A percentile compares a stretch with the other conserved stretches of the same genome.
These are phyloP conservation scores for Halenospora varia DNA, from an alignment of 495 filamentous ascomycete species.

Conservation along the genomic window DNA sequence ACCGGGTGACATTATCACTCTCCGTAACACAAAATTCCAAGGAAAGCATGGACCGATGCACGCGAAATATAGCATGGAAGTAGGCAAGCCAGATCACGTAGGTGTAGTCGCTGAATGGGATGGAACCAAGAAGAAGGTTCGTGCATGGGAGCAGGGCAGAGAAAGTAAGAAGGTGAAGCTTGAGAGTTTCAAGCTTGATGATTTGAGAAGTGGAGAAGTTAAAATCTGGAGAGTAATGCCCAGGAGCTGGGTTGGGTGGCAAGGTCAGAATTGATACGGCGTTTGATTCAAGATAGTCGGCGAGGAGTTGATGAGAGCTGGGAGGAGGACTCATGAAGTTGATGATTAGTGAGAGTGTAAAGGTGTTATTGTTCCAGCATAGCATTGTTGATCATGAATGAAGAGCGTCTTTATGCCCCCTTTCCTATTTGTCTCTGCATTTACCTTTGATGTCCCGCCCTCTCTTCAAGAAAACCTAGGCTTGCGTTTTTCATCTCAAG, in stretches of 20 bases:
- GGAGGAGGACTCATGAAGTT: neutral
- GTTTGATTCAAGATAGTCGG: neutral
- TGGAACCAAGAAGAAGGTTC: constrained; percentile 95
- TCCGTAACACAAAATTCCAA: constrained; percentile 93
- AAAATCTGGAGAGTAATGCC: constrained; percentile 98
- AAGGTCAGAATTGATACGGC: constrained; percentile 31
- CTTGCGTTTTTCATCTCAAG: no score
- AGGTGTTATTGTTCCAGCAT: constrained; percentile 6
- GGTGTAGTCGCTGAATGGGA: constrained; percentile 98
- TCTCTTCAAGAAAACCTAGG: no score
- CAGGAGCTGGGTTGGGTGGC: constrained; percentile 89
- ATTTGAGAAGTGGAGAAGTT: constrained; percentile 89
- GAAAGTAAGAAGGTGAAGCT: constrained; percentile 93
- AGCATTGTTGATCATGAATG: constrained; percentile 10
- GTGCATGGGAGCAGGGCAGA: constrained; percentile 91
- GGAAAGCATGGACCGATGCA: constrained; percentile 95
- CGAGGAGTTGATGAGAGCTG: neutral
- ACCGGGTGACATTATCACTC: constrained; percentile 86
- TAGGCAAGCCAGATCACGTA: constrained; percentile 91
- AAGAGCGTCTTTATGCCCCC: neutral
- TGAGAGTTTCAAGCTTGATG: constrained; percentile 90
- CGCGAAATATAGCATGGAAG: constrained; percentile 84
- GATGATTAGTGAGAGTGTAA: constrained; percentile 1
- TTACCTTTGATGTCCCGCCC: no score
- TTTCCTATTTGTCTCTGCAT: no score